Base-by-base conservation (phyloP, 768 basidiomycete genomes). In the Hortiboletus flavorubellus region DNA sequence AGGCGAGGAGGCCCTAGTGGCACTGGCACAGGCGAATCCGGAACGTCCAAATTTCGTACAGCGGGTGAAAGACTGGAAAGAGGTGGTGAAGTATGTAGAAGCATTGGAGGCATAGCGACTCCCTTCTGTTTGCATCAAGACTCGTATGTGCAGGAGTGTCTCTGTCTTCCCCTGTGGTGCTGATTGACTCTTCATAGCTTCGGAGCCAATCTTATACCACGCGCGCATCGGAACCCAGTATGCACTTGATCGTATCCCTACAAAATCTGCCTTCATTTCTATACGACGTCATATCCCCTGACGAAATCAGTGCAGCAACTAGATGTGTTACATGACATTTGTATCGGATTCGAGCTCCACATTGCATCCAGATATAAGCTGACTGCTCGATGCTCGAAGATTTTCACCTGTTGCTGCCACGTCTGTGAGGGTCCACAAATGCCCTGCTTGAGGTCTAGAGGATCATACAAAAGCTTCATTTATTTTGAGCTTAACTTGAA, bases 21-120 rank as follows among this genome's bases (percentile, higher is more conserved):
- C 59, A 5, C 51, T 82, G n/a, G 65, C 70, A 50, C 69, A 85
- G 49, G 86, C 80, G 40, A 72, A 66, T 16, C 38, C 51, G 12
- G 73, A 77, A 14, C 78, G 77, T 26, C 74, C 72, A 12, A 34
- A 49, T 23, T 78, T 77, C 12, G 44, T 86, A 44, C 74, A 68
- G 59, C 73, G 87, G 51, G 84, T 81, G n/a, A 77, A 73, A 58
- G 75, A 83, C 65, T 91, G 89, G 89, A 65, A 68, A 14, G 83
- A 80, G 60, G 85, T 82, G 39, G 71, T 86, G 41, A 59, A 59
- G 31, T 78, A 79, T 76, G 73, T 84, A 1, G 71, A 75, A 56
- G 52, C 65, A 16, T 43, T 15, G 12, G 43, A 38, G 49, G 30
- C 40, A 21, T 47, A 35, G 29, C 23, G 38, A 8, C 16, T 29